These are phyloP conservation scores for Brassica balearica DNA, from an alignment of 441 rosid genomes.

Conservation along the genomic window DNA sequence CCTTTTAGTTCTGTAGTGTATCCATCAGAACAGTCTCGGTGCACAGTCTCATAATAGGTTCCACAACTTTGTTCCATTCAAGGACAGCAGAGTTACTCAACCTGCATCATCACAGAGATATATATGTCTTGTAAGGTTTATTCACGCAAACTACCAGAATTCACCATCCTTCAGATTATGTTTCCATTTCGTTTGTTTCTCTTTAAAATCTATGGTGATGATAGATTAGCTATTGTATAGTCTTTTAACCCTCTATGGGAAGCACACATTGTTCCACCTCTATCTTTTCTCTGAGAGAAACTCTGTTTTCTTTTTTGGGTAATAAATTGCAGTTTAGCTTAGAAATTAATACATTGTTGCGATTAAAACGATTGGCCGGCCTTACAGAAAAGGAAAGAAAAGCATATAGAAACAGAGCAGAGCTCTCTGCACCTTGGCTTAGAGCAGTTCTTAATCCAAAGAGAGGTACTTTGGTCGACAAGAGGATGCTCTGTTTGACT, in stretches of 20 bases:
- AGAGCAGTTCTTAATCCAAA: not conserved
- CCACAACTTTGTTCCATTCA: not conserved
- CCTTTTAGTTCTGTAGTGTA: not conserved
- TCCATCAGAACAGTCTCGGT: not conserved
- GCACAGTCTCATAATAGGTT: not conserved
- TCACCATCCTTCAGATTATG: too few relatives aligned
- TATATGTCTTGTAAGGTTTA: not conserved
- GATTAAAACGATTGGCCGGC: too few relatives aligned
- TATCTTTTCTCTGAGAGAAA: not conserved
- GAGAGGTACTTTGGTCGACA: not conserved
- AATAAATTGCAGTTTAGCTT: not conserved
- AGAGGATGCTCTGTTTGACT: not conserved
- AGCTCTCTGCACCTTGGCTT: not conserved
- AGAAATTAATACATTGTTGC: not conserved
- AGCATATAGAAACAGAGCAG: not conserved
- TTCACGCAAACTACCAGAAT: too few relatives aligned
- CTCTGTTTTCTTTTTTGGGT: not conserved
- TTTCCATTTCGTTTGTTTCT: not conserved
- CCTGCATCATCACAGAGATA: not conserved
- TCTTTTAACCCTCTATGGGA: not conserved
- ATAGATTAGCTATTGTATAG: not conserved
- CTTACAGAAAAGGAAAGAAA: too few relatives aligned
- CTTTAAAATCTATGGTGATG: not conserved
- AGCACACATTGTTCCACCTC: not conserved
- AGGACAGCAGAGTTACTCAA: not conserved